phyloP scores from a whole-genome alignment of 371 early-diverging fungal genomes.

The Cokeromyces recurvatus region DNA sequence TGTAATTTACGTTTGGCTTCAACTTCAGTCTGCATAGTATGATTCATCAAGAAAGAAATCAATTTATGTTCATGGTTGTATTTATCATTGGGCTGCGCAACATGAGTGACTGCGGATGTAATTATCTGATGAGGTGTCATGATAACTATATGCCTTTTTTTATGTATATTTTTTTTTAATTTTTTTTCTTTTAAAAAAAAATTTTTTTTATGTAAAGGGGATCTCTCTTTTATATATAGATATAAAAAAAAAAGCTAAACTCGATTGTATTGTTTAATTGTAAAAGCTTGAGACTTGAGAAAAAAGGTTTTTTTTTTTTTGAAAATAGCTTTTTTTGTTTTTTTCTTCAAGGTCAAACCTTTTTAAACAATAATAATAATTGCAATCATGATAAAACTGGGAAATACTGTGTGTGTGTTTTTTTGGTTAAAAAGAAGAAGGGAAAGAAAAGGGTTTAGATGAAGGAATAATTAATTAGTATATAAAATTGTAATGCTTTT shows the following conservation, averaged over 20 bases:
- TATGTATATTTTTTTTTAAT: not conserved
- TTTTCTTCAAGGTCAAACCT: conserved; percentile 6
- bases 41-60: conserved; percentile 16
- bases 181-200: not conserved
- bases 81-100: conserved; percentile 11
- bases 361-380: conserved; percentile 11
- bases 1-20: conserved; percentile 5
- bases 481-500: not conserved
- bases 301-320: no score
- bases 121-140: conserved; percentile 11
- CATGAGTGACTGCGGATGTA: conserved; percentile 12
- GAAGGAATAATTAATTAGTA: no score
- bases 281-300: no score
- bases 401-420: not conserved
- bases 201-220: not conserved
- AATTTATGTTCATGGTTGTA: not conserved
- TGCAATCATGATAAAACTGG: conserved; percentile 8
- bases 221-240: conserved; percentile 4
- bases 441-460: not conserved
- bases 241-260: no score
- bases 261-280: no score
- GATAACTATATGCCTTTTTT: not conserved
- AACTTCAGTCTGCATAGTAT: conserved; percentile 10
- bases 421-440: no score
- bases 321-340: not conserved